Evolutionary conservation across 2,329 filamentous ascomycete genomes (phyloP).

Genomic region (Thielaviopsis musarum): DNA sequence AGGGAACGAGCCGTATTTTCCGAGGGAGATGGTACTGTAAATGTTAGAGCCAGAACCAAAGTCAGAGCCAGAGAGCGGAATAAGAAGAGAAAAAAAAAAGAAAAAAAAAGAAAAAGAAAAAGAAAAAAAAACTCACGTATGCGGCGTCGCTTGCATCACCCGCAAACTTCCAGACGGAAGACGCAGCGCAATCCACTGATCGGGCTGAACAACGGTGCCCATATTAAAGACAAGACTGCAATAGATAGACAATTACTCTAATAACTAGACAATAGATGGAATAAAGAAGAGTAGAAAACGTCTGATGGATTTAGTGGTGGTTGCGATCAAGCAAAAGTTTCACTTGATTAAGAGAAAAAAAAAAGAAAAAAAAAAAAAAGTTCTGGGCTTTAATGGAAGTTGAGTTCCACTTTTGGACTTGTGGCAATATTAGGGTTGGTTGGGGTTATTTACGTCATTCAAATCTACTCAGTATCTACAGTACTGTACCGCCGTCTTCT

Average conservation of each 20-base stretch:
- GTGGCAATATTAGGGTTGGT: not conserved
- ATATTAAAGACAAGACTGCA: constrained; percentile 15
- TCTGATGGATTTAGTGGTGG: too few relatives aligned
- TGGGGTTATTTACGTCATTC: not conserved
- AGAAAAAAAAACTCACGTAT: constrained; percentile 32
- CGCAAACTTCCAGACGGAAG: constrained; percentile 41
- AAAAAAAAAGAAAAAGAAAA: not conserved
- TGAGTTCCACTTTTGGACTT: not conserved
- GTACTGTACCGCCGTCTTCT: not conserved
- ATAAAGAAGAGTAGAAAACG: too few relatives aligned
- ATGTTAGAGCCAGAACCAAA: too few relatives aligned
- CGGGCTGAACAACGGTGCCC: constrained; percentile 33
- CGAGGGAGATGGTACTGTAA: constrained; percentile 63
- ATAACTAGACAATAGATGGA: too few relatives aligned
- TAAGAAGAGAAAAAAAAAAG: constrained; percentile 5
- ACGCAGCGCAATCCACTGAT: constrained; percentile 43
- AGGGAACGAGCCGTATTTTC: constrained; percentile 84
- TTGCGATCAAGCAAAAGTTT: too few relatives aligned
- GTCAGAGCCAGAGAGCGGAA: not conserved
- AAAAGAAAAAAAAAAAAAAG: not conserved
- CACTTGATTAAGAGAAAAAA: not conserved
- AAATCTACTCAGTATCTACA: not conserved
- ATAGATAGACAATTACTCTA: too few relatives aligned
- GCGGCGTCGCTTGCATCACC: constrained; percentile 40
- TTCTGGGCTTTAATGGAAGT: not conserved